These are phyloP conservation scores for Pseudocercospora ulei DNA, from an alignment of 2,329 filamentous ascomycete genomes.

Conservation along the genomic window DNA sequence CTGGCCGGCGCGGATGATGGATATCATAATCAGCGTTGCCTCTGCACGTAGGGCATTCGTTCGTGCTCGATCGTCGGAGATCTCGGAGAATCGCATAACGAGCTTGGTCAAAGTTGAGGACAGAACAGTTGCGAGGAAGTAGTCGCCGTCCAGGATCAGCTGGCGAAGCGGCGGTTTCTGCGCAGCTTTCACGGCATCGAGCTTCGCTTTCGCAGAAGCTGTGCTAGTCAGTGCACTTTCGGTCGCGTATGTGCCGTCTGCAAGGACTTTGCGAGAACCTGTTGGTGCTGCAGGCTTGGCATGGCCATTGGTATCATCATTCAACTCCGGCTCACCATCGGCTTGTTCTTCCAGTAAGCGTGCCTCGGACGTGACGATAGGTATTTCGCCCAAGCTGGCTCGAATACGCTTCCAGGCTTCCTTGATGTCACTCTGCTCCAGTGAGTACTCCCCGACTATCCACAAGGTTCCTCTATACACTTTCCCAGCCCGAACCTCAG, in stretches of 20 bases:
- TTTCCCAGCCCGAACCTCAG: slow-evolving; percentile 90
- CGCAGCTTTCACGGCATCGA: slow-evolving; percentile 93
- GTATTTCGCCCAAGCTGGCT: slow-evolving; percentile 88
- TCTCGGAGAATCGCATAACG: slow-evolving; percentile 93
- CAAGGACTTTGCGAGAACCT: slow-evolving; percentile 81
- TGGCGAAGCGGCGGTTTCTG: slow-evolving; percentile 92
- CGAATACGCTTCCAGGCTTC: slow-evolving; percentile 96
- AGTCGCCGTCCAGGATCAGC: slow-evolving; percentile 92
- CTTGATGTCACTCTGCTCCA: slow-evolving; percentile 86
- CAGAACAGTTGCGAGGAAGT: slow-evolving; percentile 90
- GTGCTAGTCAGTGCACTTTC: slow-evolving; percentile 92
- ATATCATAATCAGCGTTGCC: slow-evolving; percentile 99
- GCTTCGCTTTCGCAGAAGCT: slow-evolving; percentile 75
- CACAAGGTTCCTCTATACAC: slow-evolving; percentile 93
- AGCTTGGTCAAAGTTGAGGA: slow-evolving; percentile 93
- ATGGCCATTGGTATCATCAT: slow-evolving; percentile 69
- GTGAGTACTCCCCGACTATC: slow-evolving; percentile 95
- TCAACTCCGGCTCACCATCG: slow-evolving; percentile 52
- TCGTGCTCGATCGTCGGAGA: slow-evolving; percentile 72
- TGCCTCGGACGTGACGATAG: slow-evolving; percentile 90
- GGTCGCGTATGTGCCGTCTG: slow-evolving; percentile 94
- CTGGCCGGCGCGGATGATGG: slow-evolving; percentile 92
- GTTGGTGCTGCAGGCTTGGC: slow-evolving; percentile 65
- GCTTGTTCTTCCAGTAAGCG: slow-evolving; percentile 73
- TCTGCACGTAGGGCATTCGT: slow-evolving; percentile 92